Conservation (phyloP, 192 early-diverging fungal genomes). For the Gamsiella multidivaricata region DNA sequence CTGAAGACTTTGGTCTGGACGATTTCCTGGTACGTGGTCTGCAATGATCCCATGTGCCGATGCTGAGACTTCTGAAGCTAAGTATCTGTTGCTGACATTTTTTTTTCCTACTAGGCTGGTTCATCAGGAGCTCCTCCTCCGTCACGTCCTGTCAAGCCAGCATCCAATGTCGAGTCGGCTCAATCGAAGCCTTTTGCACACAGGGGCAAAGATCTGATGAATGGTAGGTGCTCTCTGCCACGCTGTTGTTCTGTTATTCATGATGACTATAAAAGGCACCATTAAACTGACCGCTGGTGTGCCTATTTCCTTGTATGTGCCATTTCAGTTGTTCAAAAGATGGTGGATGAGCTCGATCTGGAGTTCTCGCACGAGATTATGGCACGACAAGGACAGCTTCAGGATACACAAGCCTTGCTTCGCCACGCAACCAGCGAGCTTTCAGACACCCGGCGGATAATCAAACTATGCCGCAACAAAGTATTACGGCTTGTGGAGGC, state of each 20-base stretch:
- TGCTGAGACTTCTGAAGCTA: neutral
- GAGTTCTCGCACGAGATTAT: constrained; percentile 72
- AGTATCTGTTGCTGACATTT: no score
- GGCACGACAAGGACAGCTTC: constrained; percentile 68
- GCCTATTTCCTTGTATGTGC: no score
- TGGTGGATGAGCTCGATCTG: constrained; percentile 75
- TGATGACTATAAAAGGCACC: no score
- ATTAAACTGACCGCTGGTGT: no score
- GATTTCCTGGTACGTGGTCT: constrained; percentile 31
- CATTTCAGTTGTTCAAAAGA: constrained; percentile 70
- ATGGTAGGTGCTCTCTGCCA: constrained; percentile 22
- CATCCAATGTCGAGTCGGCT: constrained; percentile 5
- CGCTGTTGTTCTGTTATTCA: neutral
- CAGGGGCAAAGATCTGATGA: constrained; percentile 48
- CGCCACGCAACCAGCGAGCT: constrained; percentile 65
- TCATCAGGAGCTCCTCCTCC: neutral
- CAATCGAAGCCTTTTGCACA: constrained; percentile 13
- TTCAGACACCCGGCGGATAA: constrained; percentile 59
- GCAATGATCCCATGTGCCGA: neutral
- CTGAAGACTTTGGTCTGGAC: constrained; percentile 73
- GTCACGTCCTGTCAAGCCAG: neutral
- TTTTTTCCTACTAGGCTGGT: neutral
- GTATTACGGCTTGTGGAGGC: constrained; percentile 65
- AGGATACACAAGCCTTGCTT: constrained; percentile 65
- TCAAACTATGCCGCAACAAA: constrained; percentile 64